These are phyloP conservation scores for Chernovozyma sophiae-reginae DNA, from an alignment of 1,139 yeast genomes.

Conservation along the genomic window DNA sequence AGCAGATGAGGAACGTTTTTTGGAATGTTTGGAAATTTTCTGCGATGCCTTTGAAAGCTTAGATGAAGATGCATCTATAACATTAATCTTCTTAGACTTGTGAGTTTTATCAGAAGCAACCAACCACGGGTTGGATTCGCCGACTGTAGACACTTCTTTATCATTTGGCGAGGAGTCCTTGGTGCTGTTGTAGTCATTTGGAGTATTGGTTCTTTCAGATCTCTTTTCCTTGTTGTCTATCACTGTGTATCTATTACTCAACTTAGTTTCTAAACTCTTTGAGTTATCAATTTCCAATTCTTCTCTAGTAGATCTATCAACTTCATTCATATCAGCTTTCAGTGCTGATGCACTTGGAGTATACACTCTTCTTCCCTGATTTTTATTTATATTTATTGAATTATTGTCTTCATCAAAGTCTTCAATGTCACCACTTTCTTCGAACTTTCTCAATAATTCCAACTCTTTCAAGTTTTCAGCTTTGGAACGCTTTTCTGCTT, in stretches of 20 bases:
- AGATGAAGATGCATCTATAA: constrained; percentile 58
- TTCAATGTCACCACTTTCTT: constrained; percentile 41
- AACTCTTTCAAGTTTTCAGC: constrained; percentile 53
- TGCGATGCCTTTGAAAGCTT: constrained; percentile 50
- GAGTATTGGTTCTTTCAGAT: background rate
- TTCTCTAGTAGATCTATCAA: constrained; percentile 36
- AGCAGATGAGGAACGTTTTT: constrained; percentile 32
- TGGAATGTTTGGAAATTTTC: constrained; percentile 46
- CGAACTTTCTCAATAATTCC: constrained; percentile 45
- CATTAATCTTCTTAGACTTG: constrained; percentile 50
- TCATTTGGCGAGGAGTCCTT: constrained; percentile 8
- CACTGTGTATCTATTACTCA: constrained; percentile 24
- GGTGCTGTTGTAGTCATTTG: constrained; percentile 9
- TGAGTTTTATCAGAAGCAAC: constrained; percentile 34
- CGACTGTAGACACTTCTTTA: background rate
- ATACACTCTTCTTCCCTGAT: constrained; percentile 79
- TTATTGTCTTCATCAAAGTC: constrained; percentile 23
- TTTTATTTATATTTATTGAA: constrained; percentile 49
- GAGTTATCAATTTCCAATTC: constrained; percentile 58
- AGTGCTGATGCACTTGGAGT: constrained; percentile 61
- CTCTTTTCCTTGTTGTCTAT: constrained; percentile 8
- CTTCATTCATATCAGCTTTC: constrained; percentile 38
- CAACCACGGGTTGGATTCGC: constrained; percentile 65
- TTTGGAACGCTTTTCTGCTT: constrained; percentile 67
- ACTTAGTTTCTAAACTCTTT: constrained; percentile 39